Base-by-base conservation (phyloP, 345 rosid species). In the Sonneratia alba region DNA sequence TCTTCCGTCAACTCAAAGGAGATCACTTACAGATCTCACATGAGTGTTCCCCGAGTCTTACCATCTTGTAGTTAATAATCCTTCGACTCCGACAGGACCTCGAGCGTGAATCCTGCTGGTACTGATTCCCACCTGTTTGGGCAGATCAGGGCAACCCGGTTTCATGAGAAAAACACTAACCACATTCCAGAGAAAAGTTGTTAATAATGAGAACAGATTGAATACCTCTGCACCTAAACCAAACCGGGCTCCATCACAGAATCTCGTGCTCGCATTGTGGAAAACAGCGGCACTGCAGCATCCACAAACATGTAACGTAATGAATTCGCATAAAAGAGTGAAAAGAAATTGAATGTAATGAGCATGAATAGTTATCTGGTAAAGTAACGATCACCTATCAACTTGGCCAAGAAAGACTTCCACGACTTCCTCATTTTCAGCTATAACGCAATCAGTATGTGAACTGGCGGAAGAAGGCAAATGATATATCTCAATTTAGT, bases 21-120 rank as follows among this genome's bases (percentile, higher is more conserved):
- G 10, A 42, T 42, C 45, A 42, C 7, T 9, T 42, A 9, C 45
- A 42, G 45, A 27, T 27, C 32, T 27, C 63, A 16, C 18, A 16
- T 15, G 15, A 37, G 68, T 21, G 68, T 21, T 15, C 7, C 9
- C 16, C 1, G 72, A 51, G 61, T 3, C 78, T 63, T 86, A 96
- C 99, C 99, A 96, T 92, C 90, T 80, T 66, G 98, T 96, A 11
- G 99, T 96, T 69, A 96, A 74, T 79, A 96, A 67, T 72, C 99
- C 99, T 82, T 91, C 99, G 9, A 96, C 98, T 63, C 98, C 99
- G 1, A 96, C 99, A 57, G 99, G 98, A 70, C 99, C 99, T 7
- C 99, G 97, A 19, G 99, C 99, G 77, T 96, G 99, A 71, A 96
- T 96, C 79, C 97, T 85, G 76, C 98, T 86, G 16, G 98, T 92